Base-by-base conservation (phyloP, 2,329 filamentous ascomycete species). In the Microdochium trichocladiopsis region DNA sequence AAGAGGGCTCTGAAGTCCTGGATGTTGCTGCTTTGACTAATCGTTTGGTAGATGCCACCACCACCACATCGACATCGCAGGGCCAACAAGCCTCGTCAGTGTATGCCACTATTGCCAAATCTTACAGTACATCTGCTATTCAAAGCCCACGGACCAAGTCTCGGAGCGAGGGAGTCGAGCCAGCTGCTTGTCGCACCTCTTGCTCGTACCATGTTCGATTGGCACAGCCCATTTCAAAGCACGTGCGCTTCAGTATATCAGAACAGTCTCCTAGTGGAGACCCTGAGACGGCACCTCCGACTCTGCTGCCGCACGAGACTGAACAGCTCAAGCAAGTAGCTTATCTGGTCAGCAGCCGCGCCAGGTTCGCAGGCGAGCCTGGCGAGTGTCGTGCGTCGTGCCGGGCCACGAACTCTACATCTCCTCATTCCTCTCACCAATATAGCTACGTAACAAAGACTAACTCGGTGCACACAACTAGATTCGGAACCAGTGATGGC, bases 291-390 rank as follows among this genome's bases (percentile, higher is more conserved):
- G 24, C 43, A 24, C 24, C 50, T 25, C 49, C 53, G 33, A 37
- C 45, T 12, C 53, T 66, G 24, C 50, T 56, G n/a, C 63, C 66
- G 18, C 68, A 75, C 51, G 75, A 77, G 58, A 62, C 61, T 43
- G 58, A 68, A 43, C 73, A 76, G 55, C 66, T 67, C 51, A 56
- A 60, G 25, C 56, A 75, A 18, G 58, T 77, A 41, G 58, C 64
- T 53, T 53, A 55, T 50, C 62, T 76, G 28, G 70, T 77, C 51
- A 58, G 60, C 51, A 69, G 41, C 22, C 41, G 41, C 6, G 3
- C 41, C 9, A 45, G 18, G 41, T 11, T 45, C 14, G 18, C 41
- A 45, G 22, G 18, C 18, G 18, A 45, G 12, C 22, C 12, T 45
- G 41, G 22, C 18, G 41, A 3, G 14, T 18, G 12, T 18, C 21